Conservation (phyloP, 768 basidiomycete genomes). For the Suillus clintonianus region DNA sequence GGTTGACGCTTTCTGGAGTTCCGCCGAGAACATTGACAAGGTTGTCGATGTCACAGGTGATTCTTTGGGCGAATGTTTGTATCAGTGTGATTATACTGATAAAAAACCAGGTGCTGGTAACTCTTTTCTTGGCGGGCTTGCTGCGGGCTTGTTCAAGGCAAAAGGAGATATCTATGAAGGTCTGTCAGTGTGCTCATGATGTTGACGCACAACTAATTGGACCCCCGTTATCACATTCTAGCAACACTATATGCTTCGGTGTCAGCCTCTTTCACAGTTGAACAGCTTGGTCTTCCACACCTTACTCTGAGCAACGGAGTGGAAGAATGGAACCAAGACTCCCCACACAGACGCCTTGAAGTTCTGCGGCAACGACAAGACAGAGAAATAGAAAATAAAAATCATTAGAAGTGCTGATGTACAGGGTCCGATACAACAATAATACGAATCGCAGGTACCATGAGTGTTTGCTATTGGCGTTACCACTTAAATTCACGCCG, state of each 20-base stretch:
- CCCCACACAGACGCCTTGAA: conserved; percentile 57
- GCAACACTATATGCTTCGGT: conserved; percentile 77
- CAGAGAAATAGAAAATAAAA: conserved; percentile 31
- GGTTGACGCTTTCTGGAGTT: conserved; percentile 76
- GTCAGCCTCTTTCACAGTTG: conserved; percentile 80
- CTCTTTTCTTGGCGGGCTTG: conserved; percentile 82
- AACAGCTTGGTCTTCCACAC: conserved; percentile 76
- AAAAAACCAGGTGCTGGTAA: conserved; percentile 78
- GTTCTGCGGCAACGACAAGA: conserved; percentile 46
- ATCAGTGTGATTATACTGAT: conserved; percentile 1
- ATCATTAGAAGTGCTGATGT: conserved; percentile 32
- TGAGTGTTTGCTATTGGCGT: conserved; percentile 1
- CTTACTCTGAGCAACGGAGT: conserved; percentile 35
- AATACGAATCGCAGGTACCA: conserved; percentile 8
- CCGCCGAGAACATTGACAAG: conserved; percentile 39
- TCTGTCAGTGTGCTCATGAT: conserved; percentile 32
- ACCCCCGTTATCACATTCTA: conserved; percentile 25
- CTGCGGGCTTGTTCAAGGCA: conserved; percentile 64
- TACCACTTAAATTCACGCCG: conserved; percentile 7
- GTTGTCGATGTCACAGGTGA: conserved; percentile 81
- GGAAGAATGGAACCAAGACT: conserved; percentile 73
- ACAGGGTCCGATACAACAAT: conserved; percentile 19
- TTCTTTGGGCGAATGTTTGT: not conserved
- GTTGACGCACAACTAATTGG: conserved; percentile 13
- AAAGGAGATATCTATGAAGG: conserved; percentile 68